Evolutionary conservation across 495 filamentous ascomycete genomes (phyloP).

Genomic region (Parathielavia hyrcaniae): DNA sequence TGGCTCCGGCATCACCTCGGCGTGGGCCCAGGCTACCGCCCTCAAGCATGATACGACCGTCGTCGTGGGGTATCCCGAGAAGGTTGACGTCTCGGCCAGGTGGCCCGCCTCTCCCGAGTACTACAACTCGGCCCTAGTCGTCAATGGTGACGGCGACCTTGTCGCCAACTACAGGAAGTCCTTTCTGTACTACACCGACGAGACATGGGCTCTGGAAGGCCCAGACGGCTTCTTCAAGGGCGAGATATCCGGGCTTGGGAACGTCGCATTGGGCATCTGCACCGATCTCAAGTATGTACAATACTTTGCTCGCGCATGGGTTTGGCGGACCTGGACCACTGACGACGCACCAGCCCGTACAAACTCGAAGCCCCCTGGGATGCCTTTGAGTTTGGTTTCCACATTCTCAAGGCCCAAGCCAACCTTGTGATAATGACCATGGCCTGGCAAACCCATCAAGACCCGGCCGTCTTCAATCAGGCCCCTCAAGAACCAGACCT

Average conservation of each 20-base stretch:
- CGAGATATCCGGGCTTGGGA: constrained; percentile 46
- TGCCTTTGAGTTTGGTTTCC: constrained; percentile 79
- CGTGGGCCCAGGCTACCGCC: constrained; percentile 75
- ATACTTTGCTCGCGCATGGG: neutral
- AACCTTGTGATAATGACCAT: constrained; percentile 76
- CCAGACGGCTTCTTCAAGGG: constrained; percentile 51
- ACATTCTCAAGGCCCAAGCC: constrained; percentile 57
- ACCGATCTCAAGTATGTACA: constrained; percentile 61
- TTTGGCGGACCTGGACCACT: neutral
- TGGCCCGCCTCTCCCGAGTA: constrained; percentile 49
- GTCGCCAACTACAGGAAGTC: constrained; percentile 82
- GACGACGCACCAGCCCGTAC: constrained; percentile 49
- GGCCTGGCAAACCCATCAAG: constrained; percentile 72
- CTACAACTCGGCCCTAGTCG: constrained; percentile 80
- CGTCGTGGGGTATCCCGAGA: constrained; percentile 86
- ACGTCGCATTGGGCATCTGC: constrained; percentile 74
- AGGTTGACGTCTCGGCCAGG: constrained; percentile 42
- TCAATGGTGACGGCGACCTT: constrained; percentile 63
- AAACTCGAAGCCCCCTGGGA: constrained; percentile 70
- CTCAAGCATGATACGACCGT: constrained; percentile 68
- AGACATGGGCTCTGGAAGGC: constrained; percentile 73
- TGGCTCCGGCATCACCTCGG: constrained; percentile 63
- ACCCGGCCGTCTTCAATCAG: constrained; percentile 41
- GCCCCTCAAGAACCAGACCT: constrained; percentile 58
- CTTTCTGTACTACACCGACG: constrained; percentile 71